A percentile compares a stretch with the other conserved stretches of the same genome.
Conservation (phyloP, 2,329 filamentous ascomycete species). For the Penicillium sp. region DNA sequence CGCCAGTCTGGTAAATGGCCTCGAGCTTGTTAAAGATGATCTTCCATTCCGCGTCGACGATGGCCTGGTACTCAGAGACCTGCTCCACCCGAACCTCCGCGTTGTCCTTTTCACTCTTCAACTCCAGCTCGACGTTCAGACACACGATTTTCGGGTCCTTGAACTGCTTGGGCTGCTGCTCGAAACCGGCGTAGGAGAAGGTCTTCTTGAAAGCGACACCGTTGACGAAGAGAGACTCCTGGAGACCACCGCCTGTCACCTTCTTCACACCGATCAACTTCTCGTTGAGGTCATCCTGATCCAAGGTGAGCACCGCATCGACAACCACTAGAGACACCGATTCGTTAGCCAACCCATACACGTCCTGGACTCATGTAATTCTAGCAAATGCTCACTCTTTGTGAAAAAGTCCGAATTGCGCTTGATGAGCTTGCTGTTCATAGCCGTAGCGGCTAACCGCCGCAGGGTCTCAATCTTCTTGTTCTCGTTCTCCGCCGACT, state of each 20-base stretch:
- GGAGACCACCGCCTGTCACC: slow-evolving; percentile 90
- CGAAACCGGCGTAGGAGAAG: slow-evolving; percentile 97
- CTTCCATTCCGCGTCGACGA: slow-evolving; percentile 98
- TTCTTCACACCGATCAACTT: slow-evolving; percentile 98
- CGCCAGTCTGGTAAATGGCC: slow-evolving; percentile 85
- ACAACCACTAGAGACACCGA: slow-evolving; percentile 71
- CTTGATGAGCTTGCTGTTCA: slow-evolving; percentile 99
- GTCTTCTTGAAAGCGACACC: slow-evolving; percentile 99
- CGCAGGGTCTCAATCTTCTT: slow-evolving; percentile 83
- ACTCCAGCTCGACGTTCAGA: slow-evolving; percentile 93
- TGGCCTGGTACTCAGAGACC: slow-evolving; percentile 98
- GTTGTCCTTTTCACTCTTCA: slow-evolving; percentile 99
- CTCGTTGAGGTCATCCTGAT: slow-evolving; percentile 96
- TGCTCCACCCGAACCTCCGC: slow-evolving; percentile 97
- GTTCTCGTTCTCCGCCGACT: slow-evolving; percentile 72
- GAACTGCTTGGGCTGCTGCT: slow-evolving; percentile 97
- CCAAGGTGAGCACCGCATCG: slow-evolving; percentile 87
- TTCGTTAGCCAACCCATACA: slow-evolving; percentile 14
- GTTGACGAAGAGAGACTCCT: slow-evolving; percentile 94
- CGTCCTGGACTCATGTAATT: slow-evolving; percentile 4
- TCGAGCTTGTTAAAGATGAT: slow-evolving; percentile 99
- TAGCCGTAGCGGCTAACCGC: slow-evolving; percentile 90
- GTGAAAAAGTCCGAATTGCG: slow-evolving; percentile 96
- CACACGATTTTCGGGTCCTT: slow-evolving; percentile 93
- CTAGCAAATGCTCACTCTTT: slow-evolving; percentile 62